Percentiles rank a stretch among this genome's conserved stretches.
Evolutionary conservation across 768 basidiomycete species (phyloP).

Genomic region (Infundibulicybe gibba): DNA sequence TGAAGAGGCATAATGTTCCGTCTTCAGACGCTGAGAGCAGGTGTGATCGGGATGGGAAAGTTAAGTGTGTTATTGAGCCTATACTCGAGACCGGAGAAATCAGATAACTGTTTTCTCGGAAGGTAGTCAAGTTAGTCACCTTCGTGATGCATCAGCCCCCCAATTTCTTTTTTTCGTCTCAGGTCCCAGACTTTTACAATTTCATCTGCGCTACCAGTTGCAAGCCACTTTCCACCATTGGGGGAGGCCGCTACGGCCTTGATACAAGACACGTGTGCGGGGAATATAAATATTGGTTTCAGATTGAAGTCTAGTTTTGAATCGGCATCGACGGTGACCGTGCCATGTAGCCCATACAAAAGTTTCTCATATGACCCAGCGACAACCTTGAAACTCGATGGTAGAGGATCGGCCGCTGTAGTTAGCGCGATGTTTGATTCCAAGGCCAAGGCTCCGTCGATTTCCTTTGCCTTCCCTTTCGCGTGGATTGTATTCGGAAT

Average conservation of each 20-base stretch:
- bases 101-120: neutral
- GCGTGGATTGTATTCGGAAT: neutral
- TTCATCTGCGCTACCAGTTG: constrained; percentile 94
- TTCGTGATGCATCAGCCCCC: constrained; percentile 92
- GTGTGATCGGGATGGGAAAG: constrained; percentile 86
- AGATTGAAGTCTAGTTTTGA: constrained; percentile 36
- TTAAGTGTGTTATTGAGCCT: constrained; percentile 91
- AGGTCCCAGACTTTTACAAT: constrained; percentile 98
- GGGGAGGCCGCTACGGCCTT: constrained; percentile 89
- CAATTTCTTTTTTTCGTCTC: constrained; percentile 86
- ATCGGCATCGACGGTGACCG: constrained; percentile 32
- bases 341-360: constrained; percentile 83
- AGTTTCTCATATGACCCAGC: constrained; percentile 97
- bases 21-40: constrained; percentile 92
- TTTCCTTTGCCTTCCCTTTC: constrained; percentile 16
- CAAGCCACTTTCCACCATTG: constrained; percentile 92
- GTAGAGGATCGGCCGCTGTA: constrained; percentile 21
- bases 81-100: constrained; percentile 2
- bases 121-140: constrained; percentile 40
- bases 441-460: constrained; percentile 2
- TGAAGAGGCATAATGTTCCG: constrained; percentile 86
- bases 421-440: constrained; percentile 15
- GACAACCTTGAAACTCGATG: constrained; percentile 76
- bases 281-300: constrained; percentile 91
- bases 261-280: constrained; percentile 92